phyloP scores from a whole-genome alignment of 768 basidiomycete species.

The Gymnopilus junonius region DNA sequence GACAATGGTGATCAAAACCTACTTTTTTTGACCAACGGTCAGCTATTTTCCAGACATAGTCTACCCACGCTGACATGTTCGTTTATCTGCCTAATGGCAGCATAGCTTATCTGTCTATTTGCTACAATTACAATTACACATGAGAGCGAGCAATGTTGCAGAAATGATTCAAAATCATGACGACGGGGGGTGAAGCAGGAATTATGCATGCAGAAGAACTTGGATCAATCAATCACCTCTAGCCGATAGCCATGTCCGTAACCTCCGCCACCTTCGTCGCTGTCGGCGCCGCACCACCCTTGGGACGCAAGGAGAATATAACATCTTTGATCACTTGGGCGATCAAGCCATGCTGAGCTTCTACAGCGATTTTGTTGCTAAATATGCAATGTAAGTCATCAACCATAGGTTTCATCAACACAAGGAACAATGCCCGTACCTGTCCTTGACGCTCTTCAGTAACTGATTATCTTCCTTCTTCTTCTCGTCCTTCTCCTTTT shows the following conservation, averaged over 20 bases:
- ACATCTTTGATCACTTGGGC: constrained; percentile 93
- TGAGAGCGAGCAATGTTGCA: background rate
- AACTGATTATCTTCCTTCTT: constrained; percentile 91
- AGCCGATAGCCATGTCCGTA: constrained; percentile 54
- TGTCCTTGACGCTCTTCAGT: constrained; percentile 89
- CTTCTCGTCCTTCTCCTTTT: constrained; percentile 67
- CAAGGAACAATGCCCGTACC: constrained; percentile 47
- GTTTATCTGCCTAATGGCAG: too few species aligned
- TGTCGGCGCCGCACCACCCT: constrained; percentile 11
- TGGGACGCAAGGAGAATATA: constrained; percentile 74
- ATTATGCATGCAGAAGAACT: too few species aligned
- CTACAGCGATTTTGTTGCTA: constrained; percentile 87
- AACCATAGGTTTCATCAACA: background rate
- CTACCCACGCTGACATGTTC: too few species aligned
- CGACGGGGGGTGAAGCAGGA: too few species aligned
- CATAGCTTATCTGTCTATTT: background rate
- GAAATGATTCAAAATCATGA: background rate
- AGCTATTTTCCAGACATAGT: too few species aligned
- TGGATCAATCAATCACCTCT: constrained; percentile 9
- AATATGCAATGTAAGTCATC: background rate
- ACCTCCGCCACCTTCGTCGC: constrained; percentile 40
- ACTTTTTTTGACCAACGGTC: too few species aligned
- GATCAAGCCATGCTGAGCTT: constrained; percentile 93
- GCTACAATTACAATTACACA: background rate
- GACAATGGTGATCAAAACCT: too few species aligned